Percentiles rank a stretch among this genome's conserved stretches.
Evolutionary conservation across 2,329 filamentous ascomycete species (phyloP).

Genomic region (Alternaria dauci): DNA sequence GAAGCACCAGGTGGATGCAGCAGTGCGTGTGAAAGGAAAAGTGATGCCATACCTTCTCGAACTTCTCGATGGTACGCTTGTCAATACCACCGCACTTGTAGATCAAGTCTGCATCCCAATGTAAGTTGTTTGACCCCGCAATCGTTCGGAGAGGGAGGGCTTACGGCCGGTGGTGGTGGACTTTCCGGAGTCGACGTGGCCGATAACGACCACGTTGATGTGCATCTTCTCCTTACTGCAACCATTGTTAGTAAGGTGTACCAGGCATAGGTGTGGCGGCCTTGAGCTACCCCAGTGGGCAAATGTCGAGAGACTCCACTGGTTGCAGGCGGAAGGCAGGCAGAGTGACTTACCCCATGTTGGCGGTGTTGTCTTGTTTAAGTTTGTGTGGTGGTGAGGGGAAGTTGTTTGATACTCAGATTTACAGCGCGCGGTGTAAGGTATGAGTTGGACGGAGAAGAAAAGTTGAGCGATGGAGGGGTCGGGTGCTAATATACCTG

Average conservation of each 20-base stretch:
- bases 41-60: constrained; percentile 87
- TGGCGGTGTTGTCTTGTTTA: constrained; percentile 57
- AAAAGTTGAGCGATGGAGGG: constrained; percentile 20
- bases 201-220: constrained; percentile 96
- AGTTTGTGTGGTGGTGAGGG: constrained; percentile 40
- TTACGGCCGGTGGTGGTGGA: constrained; percentile 90
- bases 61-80: constrained; percentile 99
- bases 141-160: constrained; percentile 50
- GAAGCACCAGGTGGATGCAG: constrained; percentile 24
- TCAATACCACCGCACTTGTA: constrained; percentile 99
- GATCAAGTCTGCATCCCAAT: constrained; percentile 81
- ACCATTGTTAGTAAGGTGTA: constrained; percentile 43
- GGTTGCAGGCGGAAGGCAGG: constrained; percentile 23
- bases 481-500: constrained; percentile 20
- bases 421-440: constrained; percentile 24
- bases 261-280: background rate
- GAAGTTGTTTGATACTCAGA: constrained; percentile 40
- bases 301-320: constrained; percentile 13
- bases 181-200: constrained; percentile 99
- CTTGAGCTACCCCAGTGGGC: background rate
- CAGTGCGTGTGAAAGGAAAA: constrained; percentile 26
- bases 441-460: constrained; percentile 25
- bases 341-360: constrained; percentile 66
- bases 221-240: constrained; percentile 93
- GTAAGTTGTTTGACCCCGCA: constrained; percentile 41